phyloP scores from a whole-genome alignment of 495 filamentous ascomycete genomes.

The Trichocladium antarcticum region DNA sequence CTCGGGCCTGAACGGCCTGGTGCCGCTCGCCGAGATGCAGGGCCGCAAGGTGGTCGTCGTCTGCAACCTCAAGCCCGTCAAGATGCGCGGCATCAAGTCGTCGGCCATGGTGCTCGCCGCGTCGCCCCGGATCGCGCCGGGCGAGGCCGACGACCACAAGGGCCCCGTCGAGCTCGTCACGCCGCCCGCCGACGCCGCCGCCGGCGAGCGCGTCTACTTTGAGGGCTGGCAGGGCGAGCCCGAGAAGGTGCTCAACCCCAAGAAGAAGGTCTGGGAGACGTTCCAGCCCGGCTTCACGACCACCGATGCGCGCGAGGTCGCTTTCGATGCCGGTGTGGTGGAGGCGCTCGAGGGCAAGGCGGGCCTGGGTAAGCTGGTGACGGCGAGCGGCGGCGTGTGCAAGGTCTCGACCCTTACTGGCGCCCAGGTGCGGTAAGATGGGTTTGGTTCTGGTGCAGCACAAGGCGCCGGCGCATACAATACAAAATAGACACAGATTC shows the following conservation, averaged over 20 bases:
- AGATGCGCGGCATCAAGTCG: constrained; percentile 95
- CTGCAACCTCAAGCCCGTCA: constrained; percentile 96
- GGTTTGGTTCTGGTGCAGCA: background rate
- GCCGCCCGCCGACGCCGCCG: constrained; percentile 65
- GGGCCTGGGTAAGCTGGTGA: constrained; percentile 57
- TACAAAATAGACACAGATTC: background rate
- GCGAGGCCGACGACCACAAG: constrained; percentile 70
- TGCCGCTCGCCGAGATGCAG: constrained; percentile 94
- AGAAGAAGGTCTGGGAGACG: constrained; percentile 98
- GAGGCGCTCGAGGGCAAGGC: constrained; percentile 47
- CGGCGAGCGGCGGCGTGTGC: constrained; percentile 59
- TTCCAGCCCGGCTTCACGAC: constrained; percentile 93
- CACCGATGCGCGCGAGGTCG: constrained; percentile 64
- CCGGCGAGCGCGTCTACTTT: constrained; percentile 82
- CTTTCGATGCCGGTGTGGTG: constrained; percentile 38
- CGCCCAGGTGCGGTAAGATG: constrained; percentile 54
- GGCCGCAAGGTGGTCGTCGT: constrained; percentile 86
- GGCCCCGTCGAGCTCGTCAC: constrained; percentile 87
- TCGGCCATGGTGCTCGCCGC: constrained; percentile 93
- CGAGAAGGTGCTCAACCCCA: constrained; percentile 86
- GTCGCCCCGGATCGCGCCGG: constrained; percentile 66
- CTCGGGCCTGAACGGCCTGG: constrained; percentile 84
- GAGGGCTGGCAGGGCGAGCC: constrained; percentile 91
- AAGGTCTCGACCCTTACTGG: constrained; percentile 60
- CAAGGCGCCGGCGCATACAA: too few species aligned